Evolutionary conservation across 257 asterid species (phyloP).

Genomic region (Przewalskia tangutica): DNA sequence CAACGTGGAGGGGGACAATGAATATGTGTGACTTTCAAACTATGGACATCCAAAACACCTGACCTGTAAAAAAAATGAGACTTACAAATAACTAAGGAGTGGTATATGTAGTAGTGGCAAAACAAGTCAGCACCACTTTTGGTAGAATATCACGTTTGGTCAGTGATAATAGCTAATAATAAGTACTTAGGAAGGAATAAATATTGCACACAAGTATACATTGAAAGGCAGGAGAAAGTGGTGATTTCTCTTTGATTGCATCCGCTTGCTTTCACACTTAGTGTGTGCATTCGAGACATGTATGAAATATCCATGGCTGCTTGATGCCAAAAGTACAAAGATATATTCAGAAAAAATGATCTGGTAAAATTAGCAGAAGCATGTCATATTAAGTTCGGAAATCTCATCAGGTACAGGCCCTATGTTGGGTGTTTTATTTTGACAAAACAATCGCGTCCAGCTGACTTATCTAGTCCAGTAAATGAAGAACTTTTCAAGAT

Average conservation of each 20-base stretch:
- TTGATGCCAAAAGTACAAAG: background rate
- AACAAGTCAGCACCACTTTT: background rate
- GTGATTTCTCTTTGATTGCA: background rate
- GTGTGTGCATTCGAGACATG: background rate
- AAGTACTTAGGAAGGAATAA: background rate
- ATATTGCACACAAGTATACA: background rate
- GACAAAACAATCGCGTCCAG: background rate
- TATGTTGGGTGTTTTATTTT: background rate
- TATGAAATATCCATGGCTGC: background rate
- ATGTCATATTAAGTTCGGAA: background rate
- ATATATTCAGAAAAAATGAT: background rate
- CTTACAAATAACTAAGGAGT: background rate
- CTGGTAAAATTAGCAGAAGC: background rate
- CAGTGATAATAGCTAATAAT: background rate
- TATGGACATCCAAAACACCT: conserved; percentile 70
- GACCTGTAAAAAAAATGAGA: conserved; percentile 43
- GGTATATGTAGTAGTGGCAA: background rate
- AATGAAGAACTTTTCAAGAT: background rate
- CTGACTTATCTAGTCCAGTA: background rate
- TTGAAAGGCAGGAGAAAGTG: background rate
- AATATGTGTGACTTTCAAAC: conserved; percentile 74
- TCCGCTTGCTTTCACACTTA: background rate
- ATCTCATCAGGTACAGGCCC: background rate
- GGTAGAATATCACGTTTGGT: background rate
- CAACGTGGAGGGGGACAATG: conserved; percentile 97